Evolutionary conservation across 345 rosid species (phyloP), one percentile per base, ranked within the genome.

Genomic region (Geranium brycei): DNA sequence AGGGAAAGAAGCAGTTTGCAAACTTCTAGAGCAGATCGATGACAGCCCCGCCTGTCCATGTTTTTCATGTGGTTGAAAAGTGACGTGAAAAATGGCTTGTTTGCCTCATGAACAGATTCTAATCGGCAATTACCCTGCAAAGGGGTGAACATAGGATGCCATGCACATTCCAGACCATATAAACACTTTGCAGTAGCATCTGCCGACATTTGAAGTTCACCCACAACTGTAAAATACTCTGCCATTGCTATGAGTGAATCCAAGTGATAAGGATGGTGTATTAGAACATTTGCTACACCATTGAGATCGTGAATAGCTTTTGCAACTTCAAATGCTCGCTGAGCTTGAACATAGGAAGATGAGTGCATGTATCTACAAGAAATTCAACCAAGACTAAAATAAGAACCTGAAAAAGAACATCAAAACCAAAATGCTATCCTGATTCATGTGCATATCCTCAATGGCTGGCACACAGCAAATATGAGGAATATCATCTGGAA

Each of bases 201-300:
- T 18, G 95, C 91, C 51, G 97, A 75, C 88, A 82, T 82, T 71
- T 88, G 90, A 71, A 86, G 90, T 65, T 91, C 97, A 23, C 91
- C 96, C 57, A 62, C 80, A 68, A 91, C 84, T 76, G 79, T 88
- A 62, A 88, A 88, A 76, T 88, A 91, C 61, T 91, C 97, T 0
- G 97, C 93, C 82, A 91, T 88, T 31, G 96, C 88, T 67, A 91
- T 70, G 28, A 91, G 91, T n/a, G 97, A 88, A 69, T 91, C 97
- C 57, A 86, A 75, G 70, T 91, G 97, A 71, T 91, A 91, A 31
- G 95, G 96, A 75, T 88, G 68, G 70, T 85, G 15, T 40, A 80
- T 28, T 15, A 88, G 75, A 74, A 91, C 79, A 64, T 79, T 85
- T 60, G 91, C 90, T 53, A 91, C 82, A 18, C 90, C 84, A 62